Conservation (phyloP, 2,329 filamentous ascomycete species). For the Botrytis porri region DNA sequence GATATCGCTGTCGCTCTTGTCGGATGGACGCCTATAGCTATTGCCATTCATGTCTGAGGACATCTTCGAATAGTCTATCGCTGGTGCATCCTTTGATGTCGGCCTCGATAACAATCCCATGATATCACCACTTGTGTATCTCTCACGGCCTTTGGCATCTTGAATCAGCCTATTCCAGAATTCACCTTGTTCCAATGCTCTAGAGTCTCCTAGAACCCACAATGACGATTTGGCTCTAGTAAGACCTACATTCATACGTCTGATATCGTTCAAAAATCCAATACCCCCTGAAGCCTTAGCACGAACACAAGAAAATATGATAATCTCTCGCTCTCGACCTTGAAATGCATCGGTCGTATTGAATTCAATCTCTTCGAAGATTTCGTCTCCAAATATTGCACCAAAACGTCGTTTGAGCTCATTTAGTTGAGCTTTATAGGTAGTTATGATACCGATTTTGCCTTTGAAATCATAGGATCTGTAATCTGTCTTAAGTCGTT, state of each 20-base stretch:
- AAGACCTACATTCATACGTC: slow-evolving; percentile 98
- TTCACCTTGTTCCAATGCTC: slow-evolving; percentile 79
- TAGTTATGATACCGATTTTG: slow-evolving; percentile 96
- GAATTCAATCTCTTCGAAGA: slow-evolving; percentile 84
- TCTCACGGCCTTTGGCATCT: slow-evolving; percentile 70
- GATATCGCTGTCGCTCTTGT: slow-evolving; percentile 24
- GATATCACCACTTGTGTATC: slow-evolving; percentile 71
- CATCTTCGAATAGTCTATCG: slow-evolving; percentile 1
- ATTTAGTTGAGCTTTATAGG: slow-evolving; percentile 89
- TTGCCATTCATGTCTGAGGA: not conserved
- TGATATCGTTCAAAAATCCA: slow-evolving; percentile 96
- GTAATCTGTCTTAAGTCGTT: slow-evolving; percentile 73
- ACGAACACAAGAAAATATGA: slow-evolving; percentile 98
- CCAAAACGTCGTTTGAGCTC: slow-evolving; percentile 76
- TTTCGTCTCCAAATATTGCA: slow-evolving; percentile 67
- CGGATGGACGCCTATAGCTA: not conserved
- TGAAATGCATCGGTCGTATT: slow-evolving; percentile 99
- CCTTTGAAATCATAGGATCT: slow-evolving; percentile 65
- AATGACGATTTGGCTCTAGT: slow-evolving; percentile 95
- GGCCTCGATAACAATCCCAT: slow-evolving; percentile 52
- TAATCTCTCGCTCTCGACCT: slow-evolving; percentile 93
- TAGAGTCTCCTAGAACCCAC: slow-evolving; percentile 92
- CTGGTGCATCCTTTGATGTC: slow-evolving; percentile 29
- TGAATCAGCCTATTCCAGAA: slow-evolving; percentile 87
- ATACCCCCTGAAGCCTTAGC: slow-evolving; percentile 91